Conservation (phyloP, 345 rosid genomes). For the Orychophragmus violaceus region DNA sequence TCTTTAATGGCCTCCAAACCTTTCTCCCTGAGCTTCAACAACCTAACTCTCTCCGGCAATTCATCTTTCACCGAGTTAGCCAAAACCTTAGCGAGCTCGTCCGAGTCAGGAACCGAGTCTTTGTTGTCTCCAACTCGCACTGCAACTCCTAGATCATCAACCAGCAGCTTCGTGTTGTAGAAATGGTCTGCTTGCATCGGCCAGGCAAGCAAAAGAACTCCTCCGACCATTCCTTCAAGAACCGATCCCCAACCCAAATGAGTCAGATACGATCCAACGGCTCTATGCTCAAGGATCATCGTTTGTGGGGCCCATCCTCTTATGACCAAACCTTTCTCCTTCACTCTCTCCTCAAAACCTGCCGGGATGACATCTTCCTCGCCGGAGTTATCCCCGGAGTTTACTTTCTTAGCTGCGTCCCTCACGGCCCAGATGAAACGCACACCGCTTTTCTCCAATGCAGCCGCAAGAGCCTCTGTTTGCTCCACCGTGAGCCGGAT, state of each 20-base stretch:
- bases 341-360: constrained; percentile 11
- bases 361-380: constrained; percentile 8
- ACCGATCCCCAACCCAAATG: constrained; percentile 20
- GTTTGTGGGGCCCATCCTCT: constrained; percentile 18
- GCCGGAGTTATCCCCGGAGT: neutral
- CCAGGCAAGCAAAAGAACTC: constrained; percentile 40
- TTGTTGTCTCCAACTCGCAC: constrained; percentile 31
- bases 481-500: neutral
- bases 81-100: constrained; percentile 28
- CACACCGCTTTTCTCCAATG: constrained; percentile 17
- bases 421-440: constrained; percentile 12
- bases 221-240: constrained; percentile 22
- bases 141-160: constrained; percentile 25
- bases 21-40: neutral
- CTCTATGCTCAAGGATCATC: constrained; percentile 3
- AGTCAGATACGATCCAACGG: constrained; percentile 16
- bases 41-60: constrained; percentile 5
- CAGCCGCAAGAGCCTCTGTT: constrained; percentile 2
- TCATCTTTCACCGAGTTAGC: constrained; percentile 14
- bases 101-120: constrained; percentile 23
- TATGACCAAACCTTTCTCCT: neutral
- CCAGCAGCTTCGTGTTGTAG: constrained; percentile 28
- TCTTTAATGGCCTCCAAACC: constrained; percentile 17
- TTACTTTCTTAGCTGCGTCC: constrained; percentile 1
- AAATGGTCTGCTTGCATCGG: constrained; percentile 40